These are phyloP conservation scores for Poronia punctata DNA, from an alignment of 495 filamentous ascomycete genomes.

Conservation along the genomic window DNA sequence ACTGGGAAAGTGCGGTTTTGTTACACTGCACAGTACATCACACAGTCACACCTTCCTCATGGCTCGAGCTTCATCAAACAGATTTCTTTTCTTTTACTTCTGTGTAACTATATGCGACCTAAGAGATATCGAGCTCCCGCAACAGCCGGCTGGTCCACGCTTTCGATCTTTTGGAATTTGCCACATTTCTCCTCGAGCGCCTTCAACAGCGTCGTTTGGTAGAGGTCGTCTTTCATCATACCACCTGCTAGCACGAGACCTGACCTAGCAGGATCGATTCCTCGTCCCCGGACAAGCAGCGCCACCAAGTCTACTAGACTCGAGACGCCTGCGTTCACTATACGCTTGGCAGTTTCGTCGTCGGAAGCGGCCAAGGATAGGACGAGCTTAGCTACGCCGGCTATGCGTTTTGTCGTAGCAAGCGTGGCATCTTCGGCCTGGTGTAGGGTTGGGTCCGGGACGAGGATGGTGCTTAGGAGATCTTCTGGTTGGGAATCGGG, in stretches of 20 bases:
- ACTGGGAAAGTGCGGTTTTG: too few species aligned
- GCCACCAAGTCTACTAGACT: not conserved
- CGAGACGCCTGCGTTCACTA: slow-evolving; percentile 1
- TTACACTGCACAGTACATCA: too few species aligned
- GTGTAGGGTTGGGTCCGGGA: not conserved
- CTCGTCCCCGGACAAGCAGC: not conserved
- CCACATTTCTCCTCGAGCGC: not conserved
- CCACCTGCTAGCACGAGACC: slow-evolving; percentile 4
- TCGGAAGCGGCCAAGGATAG: slow-evolving; percentile 5
- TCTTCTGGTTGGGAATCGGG: not conserved
- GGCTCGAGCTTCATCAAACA: too few species aligned
- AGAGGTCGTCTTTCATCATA: slow-evolving; percentile 1
- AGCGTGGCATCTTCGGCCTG: not conserved
- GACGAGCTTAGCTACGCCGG: slow-evolving; percentile 4
- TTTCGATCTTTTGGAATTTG: not conserved
- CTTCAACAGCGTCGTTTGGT: not conserved
- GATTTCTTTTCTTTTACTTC: too few species aligned
- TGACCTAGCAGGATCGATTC: not conserved
- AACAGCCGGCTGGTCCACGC: not conserved
- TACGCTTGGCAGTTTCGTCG: slow-evolving; percentile 2
- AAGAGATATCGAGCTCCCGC: slow-evolving; percentile 1
- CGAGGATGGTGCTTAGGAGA: slow-evolving; percentile 1
- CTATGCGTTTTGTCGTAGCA: not conserved
- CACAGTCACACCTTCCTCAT: too few species aligned
- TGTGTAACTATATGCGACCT: not conserved